These are phyloP conservation scores for Penicillium janthinellum DNA, from an alignment of 2,329 filamentous ascomycete species.

Conservation along the genomic window DNA sequence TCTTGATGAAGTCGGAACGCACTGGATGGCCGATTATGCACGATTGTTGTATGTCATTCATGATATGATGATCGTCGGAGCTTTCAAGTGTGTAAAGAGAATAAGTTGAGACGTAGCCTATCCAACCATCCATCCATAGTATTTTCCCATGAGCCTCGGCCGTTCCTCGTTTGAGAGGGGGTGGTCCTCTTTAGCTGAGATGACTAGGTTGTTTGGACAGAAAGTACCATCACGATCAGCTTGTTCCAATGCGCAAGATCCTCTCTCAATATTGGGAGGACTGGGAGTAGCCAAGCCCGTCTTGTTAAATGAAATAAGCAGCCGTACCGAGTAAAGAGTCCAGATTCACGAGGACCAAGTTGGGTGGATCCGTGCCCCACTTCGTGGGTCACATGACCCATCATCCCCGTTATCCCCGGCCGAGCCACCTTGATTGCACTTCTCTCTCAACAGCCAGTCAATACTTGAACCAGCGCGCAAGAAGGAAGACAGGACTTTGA, in stretches of 20 bases:
- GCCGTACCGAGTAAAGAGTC: too few species aligned
- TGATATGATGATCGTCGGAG: conserved; percentile 3
- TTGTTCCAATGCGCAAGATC: too few species aligned
- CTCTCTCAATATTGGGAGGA: too few species aligned
- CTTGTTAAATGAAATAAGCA: too few species aligned
- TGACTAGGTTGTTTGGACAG: too few species aligned
- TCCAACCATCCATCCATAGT: background rate
- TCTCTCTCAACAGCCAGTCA: conserved; percentile 1
- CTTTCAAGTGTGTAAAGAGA: background rate
- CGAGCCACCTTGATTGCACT: conserved; percentile 9
- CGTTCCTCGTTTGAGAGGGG: too few species aligned
- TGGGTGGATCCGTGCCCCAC: too few species aligned
- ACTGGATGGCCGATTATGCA: conserved; percentile 15
- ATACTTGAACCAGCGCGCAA: background rate
- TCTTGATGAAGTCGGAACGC: conserved; percentile 15
- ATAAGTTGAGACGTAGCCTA: background rate
- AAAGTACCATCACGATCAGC: too few species aligned
- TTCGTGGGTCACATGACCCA: conserved; percentile 14
- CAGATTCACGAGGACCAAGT: too few species aligned
- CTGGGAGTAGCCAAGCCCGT: too few species aligned
- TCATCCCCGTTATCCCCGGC: conserved; percentile 11
- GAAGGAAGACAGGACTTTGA: background rate
- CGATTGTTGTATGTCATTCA: conserved; percentile 14
- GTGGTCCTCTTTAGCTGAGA: too few species aligned
- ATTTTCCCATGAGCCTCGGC: too few species aligned